Base-by-base conservation (phyloP, 352 stramenopile species). In the Phytophthora ohioensis region DNA sequence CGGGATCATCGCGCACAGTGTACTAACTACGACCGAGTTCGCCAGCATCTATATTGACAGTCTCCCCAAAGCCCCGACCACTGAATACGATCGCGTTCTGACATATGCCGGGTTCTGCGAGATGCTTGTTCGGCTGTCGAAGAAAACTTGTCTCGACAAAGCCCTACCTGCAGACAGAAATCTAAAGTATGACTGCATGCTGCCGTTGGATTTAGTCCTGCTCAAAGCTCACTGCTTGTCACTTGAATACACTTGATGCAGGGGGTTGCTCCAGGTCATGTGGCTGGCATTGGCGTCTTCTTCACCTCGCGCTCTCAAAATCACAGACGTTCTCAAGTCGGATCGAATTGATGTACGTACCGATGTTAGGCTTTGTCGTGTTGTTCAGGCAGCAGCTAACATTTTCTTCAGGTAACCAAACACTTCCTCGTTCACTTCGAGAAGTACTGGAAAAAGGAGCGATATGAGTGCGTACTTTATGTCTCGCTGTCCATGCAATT, bases 181-280 rank as follows among this genome's bases (percentile, higher is more conserved):
- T 34, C 76, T 95, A 41, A 95, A 95, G 71, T 88, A 69, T 21
- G 72, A 30, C n/a, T 52, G 15, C 15, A 9, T 31, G 27, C 34
- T 47, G 34, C 12, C 15, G 43, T 35, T 45, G 36, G 4, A 11
- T 30, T 34, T 8, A 12, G 27, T 34, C 7, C 4, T 31, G 39
- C 6, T 17, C 13, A 35, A 56, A 39, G 8, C 30, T 53, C n/a
- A 53, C 13, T 39, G 17, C 8, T 31, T 56, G 13, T 17, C 35
- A 21, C 32, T 69, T 35, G 39, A 39, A 15, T 46, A 12, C 10
- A 63, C 15, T 65, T 39, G 13, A 9, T 52, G 30, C 51, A 90
- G 81, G 57, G 84, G 81, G 0, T 73, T 95, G 13, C 91, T 95
- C 58, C 87, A 95, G 71, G 67, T 93, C 47, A 95, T 95, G 87